These are phyloP conservation scores for Ganoderma multipileum DNA, from an alignment of 1,284 basidiomycete species.

Conservation along the genomic window DNA sequence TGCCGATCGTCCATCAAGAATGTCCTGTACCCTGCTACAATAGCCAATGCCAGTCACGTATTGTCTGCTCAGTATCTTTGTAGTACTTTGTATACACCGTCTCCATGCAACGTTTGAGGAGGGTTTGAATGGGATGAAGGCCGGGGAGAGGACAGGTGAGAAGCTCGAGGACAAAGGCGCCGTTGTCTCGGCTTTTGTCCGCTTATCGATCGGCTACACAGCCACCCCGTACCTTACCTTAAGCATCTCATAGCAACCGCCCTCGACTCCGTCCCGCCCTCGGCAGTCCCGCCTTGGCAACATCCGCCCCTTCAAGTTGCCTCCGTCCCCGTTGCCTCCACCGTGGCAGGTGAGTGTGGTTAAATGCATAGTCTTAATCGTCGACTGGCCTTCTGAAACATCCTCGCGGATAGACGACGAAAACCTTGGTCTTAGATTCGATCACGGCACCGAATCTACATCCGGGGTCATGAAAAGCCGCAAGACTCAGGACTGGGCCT, in stretches of 20 bases:
- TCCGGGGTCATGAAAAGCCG: not conserved
- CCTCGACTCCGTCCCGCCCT: not conserved
- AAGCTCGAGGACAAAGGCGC: not conserved
- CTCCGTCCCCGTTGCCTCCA: not conserved
- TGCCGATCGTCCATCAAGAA: conserved; percentile 14
- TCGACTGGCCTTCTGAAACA: not conserved
- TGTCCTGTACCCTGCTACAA: conserved; percentile 10
- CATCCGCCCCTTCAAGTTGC: not conserved
- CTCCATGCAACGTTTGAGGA: not conserved
- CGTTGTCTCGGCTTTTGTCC: not conserved
- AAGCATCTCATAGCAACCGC: conserved; percentile 5
- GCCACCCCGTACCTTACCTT: conserved; percentile 19
- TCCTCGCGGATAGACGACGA: not conserved
- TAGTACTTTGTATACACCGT: not conserved
- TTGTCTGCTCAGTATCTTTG: conserved; percentile 12
- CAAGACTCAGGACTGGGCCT: not conserved
- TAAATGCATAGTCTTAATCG: not conserved
- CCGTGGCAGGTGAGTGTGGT: not conserved
- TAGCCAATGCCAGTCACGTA: conserved; percentile 5
- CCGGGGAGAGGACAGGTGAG: not conserved
- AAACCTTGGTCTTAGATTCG: not conserved
- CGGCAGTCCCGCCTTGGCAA: not conserved
- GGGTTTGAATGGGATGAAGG: not conserved
- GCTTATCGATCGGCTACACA: conserved; percentile 23
- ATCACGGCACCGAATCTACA: not conserved